Evolutionary conservation across 768 basidiomycete species (phyloP), one percentile per base, ranked within the genome.

Genomic region (Grammothele lineata): DNA sequence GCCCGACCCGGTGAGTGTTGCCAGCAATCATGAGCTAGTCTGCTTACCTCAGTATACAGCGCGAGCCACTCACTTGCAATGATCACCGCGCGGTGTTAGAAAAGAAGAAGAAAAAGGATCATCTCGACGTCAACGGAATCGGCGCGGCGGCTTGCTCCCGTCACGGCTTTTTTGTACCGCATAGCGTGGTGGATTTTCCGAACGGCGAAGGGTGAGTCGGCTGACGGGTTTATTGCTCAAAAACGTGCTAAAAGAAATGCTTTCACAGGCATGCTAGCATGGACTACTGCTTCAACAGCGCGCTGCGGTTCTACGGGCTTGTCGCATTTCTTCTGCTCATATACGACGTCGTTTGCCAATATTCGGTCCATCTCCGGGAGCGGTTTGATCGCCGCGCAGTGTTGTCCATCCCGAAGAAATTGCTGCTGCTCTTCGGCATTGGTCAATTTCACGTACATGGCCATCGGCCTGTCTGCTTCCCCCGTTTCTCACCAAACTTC

Each of bases 391-490:
- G 12, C 17, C 23, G 39, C n/a, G 5, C 25, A 3, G 1, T 4
- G 9, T 14, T 40, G 5, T 2, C 15, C 17, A 26, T 37, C 4
- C 45, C 45, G 4, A 5, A 4, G 1, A 37, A 14, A 1, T 15
- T 30, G 11, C 26, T 17, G 0, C 30, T 67, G 1, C 17, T 51
- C 0, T 36, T 45, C 5, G 60, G 43, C 0, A 55, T 69, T 8
- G 62, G 67, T 0, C 50, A 57, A 9, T 68, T 64, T 15, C 67
- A 69, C 39, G 32, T 69, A 0, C 60, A 59, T 50, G 65, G 60
- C 0, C 68, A 69, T 23, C 49, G 58, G 18, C 40, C 55, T 0
- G 22, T 43, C 0, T 69, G 66, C 37, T 50, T 62, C 7, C 34
- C 57, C 3, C 34, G 59, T 0, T 71, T 42, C 40, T 55, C 59